These are phyloP conservation scores for Brassica juncea DNA, from an alignment of 345 rosid genomes.

Conservation along the genomic window DNA sequence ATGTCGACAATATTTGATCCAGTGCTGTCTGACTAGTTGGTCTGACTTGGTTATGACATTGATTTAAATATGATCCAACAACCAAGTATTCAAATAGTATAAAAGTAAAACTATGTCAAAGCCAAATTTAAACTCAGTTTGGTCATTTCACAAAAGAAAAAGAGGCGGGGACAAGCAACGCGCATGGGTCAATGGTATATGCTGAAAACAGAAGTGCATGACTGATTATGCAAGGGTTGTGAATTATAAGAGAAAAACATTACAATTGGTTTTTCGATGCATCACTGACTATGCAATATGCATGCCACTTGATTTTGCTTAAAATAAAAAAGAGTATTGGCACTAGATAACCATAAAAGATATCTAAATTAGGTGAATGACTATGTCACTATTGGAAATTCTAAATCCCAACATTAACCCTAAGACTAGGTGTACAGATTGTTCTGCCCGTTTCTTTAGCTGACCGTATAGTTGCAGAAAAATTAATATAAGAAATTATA, in stretches of 20 bases:
- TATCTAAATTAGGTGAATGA: too few species aligned
- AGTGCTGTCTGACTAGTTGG: constrained; percentile 16
- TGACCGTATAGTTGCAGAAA: too few species aligned
- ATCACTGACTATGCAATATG: not conserved
- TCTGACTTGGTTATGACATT: constrained; percentile 12
- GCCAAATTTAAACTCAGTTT: not conserved
- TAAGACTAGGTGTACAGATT: too few species aligned
- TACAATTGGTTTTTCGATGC: not conserved
- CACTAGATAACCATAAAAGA: too few species aligned
- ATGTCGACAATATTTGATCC: not conserved
- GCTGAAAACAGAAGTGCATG: not conserved
- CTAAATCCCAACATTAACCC: too few species aligned
- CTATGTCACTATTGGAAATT: too few species aligned
- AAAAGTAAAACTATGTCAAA: not conserved
- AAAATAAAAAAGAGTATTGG: too few species aligned
- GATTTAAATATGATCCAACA: constrained; percentile 1
- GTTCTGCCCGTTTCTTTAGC: too few species aligned
- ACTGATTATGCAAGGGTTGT: not conserved
- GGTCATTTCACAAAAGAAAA: not conserved
- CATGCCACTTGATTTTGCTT: not conserved
- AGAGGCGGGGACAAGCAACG: not conserved
- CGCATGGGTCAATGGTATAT: not conserved
- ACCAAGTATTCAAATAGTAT: not conserved
- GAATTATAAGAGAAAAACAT: not conserved
- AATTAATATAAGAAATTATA: too few species aligned